Evolutionary conservation across 164 flowering plant species (phyloP).

Genomic region (Stephania yunnanensis): DNA sequence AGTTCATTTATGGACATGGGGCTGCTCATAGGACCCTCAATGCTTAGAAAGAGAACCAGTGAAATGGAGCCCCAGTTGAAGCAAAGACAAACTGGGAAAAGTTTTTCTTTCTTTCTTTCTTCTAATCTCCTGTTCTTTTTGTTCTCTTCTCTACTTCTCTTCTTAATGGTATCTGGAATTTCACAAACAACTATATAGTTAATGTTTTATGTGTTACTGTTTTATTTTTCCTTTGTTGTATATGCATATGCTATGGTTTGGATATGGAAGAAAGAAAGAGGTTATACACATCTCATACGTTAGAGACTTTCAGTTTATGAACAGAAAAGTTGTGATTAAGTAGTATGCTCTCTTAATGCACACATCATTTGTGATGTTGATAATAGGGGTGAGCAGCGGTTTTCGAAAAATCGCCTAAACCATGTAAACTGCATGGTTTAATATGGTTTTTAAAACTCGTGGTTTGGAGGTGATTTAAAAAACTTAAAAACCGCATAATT

Average conservation of each 20-base stretch:
- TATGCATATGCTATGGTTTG: not conserved
- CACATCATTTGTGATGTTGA: no score
- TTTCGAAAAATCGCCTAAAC: no score
- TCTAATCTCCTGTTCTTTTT: not conserved
- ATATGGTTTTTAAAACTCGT: no score
- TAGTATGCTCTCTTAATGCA: no score
- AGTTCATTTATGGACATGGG: slow-evolving; percentile 86
- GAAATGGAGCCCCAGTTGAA: slow-evolving; percentile 12
- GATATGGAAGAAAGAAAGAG: not conserved
- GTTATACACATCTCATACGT: not conserved
- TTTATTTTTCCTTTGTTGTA: not conserved
- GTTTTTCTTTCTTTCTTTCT: not conserved
- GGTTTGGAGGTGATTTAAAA: no score
- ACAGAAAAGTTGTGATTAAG: no score
- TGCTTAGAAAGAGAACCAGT: slow-evolving; percentile 8
- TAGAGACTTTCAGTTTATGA: not conserved
- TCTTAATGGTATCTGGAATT: not conserved
- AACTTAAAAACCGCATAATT: no score
- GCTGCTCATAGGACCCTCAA: slow-evolving; percentile 31
- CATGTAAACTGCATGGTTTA: no score
- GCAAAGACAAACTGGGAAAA: slow-evolving; percentile 2
- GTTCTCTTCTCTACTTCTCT: not conserved
- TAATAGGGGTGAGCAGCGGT: no score
- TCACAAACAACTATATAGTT: not conserved
- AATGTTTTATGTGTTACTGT: not conserved